These are phyloP conservation scores for Teunomyces stri DNA, from an alignment of 805 yeast species.

Conservation along the genomic window DNA sequence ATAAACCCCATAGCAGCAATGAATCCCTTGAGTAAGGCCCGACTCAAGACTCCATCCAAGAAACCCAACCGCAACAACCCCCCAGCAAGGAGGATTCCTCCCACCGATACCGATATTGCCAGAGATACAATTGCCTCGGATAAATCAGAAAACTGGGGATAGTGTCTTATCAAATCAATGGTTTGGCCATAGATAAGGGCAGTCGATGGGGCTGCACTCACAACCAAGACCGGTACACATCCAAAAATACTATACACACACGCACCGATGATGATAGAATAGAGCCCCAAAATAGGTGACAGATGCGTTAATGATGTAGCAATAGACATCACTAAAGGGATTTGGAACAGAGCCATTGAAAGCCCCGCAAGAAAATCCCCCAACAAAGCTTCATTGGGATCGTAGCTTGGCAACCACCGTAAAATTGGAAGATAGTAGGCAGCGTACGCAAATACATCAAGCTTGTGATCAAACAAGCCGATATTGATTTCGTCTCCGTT, in stretches of 20 bases:
- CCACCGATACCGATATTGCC: constrained; percentile 16
- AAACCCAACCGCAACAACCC: constrained; percentile 76
- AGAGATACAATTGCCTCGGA: constrained; percentile 24
- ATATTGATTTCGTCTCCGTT: constrained; percentile 8
- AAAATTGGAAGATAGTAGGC: constrained; percentile 33
- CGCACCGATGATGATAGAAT: constrained; percentile 76
- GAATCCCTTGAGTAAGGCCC: constrained; percentile 77
- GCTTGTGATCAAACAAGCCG: constrained; percentile 9
- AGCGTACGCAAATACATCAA: constrained; percentile 25
- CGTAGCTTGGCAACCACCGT: constrained; percentile 30
- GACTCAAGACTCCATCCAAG: constrained; percentile 73
- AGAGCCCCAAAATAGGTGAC: constrained; percentile 76
- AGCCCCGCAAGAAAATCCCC: constrained; percentile 35
- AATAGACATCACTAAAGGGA: constrained; percentile 56
- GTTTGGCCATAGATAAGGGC: constrained; percentile 81
- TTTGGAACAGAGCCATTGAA: constrained; percentile 33
- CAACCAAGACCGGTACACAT: constrained; percentile 83
- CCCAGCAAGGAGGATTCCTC: constrained; percentile 18
- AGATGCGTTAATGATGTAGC: constrained; percentile 83
- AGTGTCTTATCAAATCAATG: constrained; percentile 40
- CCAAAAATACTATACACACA: constrained; percentile 76
- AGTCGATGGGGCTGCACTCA: constrained; percentile 90
- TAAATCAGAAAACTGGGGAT: constrained; percentile 43
- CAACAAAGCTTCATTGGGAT: constrained; percentile 10
- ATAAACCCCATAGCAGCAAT: constrained; percentile 82